Base-by-base conservation (phyloP, 306 rosid genomes). In the Casuarina equisetifolia region DNA sequence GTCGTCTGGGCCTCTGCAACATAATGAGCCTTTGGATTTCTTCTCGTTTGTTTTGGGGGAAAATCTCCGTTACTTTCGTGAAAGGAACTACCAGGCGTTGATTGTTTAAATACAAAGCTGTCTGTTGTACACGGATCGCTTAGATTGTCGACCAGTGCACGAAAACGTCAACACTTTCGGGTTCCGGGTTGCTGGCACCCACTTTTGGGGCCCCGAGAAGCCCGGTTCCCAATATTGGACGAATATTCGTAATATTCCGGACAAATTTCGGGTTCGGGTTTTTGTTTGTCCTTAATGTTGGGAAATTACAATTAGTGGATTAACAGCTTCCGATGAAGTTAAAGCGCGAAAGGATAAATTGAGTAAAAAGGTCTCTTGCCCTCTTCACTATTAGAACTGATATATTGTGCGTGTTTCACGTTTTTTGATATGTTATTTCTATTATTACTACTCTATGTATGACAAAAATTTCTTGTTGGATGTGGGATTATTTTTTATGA, bases 1-100 rank as follows among this genome's bases (percentile, higher is more conserved):
- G 98, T 54, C 98, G 92, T 66, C 93, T 85, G 5, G 91, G 84
- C 83, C 96, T 88, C 96, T 91, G 99, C 93, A 83, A 76, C 92
- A 88, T 85, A 79, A 32, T 67, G 77, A 48, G 70, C 51, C 35
- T 32, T 66, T 32, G 69, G 52, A 64, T 32, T 49, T 73, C 70
- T 15, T 70, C 74, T 19, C 58, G 53, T 63, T 75, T 43, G 73
- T 43, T 48, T 42, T 66, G 48, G 13, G 15, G 79, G 50, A 10
- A 11, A 70, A 82, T 69, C 35, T 85, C 85, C 80, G 86, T 76
- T 79, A 19, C 80, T 89, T 85, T 76, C 84, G 88, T 73, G 2
- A 81, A 77, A 72, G 54, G 74, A 88, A 79, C 32, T 35, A 48
- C 8, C 76, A 49, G 69, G 73, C 13, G 78, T 76, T 72, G 53